phyloP scores from a whole-genome alignment of 345 rosid species.

The Cardamine occulta region DNA sequence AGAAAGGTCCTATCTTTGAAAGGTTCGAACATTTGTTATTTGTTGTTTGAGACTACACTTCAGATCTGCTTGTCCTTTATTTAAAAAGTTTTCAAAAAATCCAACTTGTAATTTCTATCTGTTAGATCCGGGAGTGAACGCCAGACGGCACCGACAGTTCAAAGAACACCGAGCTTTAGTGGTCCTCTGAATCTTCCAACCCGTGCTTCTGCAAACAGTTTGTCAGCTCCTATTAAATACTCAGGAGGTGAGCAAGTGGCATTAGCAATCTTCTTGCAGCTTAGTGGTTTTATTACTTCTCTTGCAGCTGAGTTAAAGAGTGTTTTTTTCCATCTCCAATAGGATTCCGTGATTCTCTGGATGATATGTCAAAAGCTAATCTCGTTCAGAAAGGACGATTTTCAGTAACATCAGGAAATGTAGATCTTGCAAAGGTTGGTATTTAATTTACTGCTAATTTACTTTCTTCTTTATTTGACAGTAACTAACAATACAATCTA shows the following conservation, averaged over 20 bases:
- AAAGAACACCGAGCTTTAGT: constrained; percentile 88
- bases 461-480: constrained; percentile 24
- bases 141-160: constrained; percentile 39
- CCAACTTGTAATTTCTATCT: constrained; percentile 4
- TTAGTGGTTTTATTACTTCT: constrained; percentile 1
- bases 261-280: constrained; percentile 19
- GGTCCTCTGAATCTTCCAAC: constrained; percentile 96
- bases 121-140: constrained; percentile 70
- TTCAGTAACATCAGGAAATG: constrained; percentile 96
- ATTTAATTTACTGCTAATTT: constrained; percentile 31
- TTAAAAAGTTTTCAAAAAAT: not conserved
- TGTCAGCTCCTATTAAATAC: constrained; percentile 95
- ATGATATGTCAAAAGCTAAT: constrained; percentile 89
- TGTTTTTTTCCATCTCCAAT: constrained; percentile 31
- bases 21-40: constrained; percentile 54
- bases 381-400: constrained; percentile 97
- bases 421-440: constrained; percentile 89
- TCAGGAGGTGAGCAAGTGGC: constrained; percentile 69
- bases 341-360: constrained; percentile 94
- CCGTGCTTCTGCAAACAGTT: constrained; percentile 96
- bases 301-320: constrained; percentile 4
- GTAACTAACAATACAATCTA: constrained; percentile 56
- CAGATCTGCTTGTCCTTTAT: constrained; percentile 21
- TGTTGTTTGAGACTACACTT: constrained; percentile 21
- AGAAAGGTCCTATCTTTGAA: constrained; percentile 56